Percentiles rank a stretch among this genome's conserved stretches.
These are phyloP conservation scores for Choanephora cucurbitarum DNA, from an alignment of 371 early-diverging fungal species.

Conservation along the genomic window DNA sequence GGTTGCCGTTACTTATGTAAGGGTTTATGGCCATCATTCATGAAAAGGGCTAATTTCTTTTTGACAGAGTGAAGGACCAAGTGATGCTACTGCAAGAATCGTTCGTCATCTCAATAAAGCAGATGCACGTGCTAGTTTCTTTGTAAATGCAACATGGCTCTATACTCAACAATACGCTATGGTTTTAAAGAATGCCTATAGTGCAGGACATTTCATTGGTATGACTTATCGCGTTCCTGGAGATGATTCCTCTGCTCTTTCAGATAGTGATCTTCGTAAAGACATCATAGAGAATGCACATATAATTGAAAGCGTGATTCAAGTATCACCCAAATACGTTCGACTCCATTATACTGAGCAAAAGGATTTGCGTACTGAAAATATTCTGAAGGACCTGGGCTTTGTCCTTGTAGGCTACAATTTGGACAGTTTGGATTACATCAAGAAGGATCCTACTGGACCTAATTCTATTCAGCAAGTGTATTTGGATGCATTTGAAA, in stretches of 20 bases:
- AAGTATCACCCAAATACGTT: conserved; percentile 55
- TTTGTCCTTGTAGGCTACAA: conserved; percentile 56
- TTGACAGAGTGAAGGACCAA: conserved; percentile 61
- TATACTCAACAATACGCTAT: conserved; percentile 56
- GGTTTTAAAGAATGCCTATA: conserved; percentile 53
- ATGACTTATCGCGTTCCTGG: conserved; percentile 60
- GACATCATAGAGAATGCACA: conserved; percentile 55
- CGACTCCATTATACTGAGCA: conserved; percentile 54
- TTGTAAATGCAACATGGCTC: conserved; percentile 59
- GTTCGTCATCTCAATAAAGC: conserved; percentile 53
- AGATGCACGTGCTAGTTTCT: conserved; percentile 60
- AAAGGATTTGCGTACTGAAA: conserved; percentile 43
- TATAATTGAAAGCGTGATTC: conserved; percentile 49
- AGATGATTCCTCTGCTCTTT: conserved; percentile 46
- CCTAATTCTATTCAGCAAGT: conserved; percentile 46
- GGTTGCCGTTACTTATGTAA: conserved; percentile 61
- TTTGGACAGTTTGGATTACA: conserved; percentile 54
- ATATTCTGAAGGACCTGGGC: conserved; percentile 49
- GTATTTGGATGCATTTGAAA: conserved; percentile 34
- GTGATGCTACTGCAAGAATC: conserved; percentile 59
- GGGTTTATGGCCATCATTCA: too few relatives aligned
- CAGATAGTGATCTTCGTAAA: conserved; percentile 44
- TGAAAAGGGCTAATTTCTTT: too few relatives aligned
- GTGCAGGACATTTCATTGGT: conserved; percentile 60
- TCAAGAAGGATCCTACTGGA: conserved; percentile 35